A percentile compares a stretch with the other conserved stretches of the same genome.
Conservation (phyloP, 371 early-diverging fungal species). For the Syncephalastrum contaminatum region DNA sequence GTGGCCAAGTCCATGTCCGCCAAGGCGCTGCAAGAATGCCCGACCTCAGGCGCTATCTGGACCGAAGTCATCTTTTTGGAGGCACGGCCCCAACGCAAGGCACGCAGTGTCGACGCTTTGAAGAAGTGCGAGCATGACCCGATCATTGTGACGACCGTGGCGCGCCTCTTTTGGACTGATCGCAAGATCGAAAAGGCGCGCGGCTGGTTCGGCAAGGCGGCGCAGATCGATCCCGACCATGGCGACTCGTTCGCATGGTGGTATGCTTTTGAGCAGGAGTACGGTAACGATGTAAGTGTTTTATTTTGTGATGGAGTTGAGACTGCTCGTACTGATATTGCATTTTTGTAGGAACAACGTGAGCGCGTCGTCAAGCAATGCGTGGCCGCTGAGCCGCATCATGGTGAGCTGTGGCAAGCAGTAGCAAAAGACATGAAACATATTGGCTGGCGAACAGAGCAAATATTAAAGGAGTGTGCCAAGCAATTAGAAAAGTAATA, state of each 20-base stretch:
- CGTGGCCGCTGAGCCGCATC: conserved; percentile 80
- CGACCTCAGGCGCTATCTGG: conserved; percentile 86
- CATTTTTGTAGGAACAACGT: conserved; percentile 38
- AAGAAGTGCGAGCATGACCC: conserved; percentile 89
- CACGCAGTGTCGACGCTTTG: conserved; percentile 87
- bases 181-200: conserved; percentile 92
- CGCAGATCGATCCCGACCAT: conserved; percentile 79
- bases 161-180: conserved; percentile 91
- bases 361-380: conserved; percentile 67
- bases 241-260: conserved; percentile 98
- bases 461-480: conserved; percentile 67
- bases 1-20: conserved; percentile 82
- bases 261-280: conserved; percentile 84
- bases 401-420: conserved; percentile 87
- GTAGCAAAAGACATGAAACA: conserved; percentile 77
- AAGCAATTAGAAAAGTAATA: conserved; percentile 2
- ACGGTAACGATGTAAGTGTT: conserved; percentile 60
- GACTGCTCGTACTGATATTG: background rate
- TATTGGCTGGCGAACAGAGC: conserved; percentile 64
- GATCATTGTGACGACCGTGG: conserved; percentile 79
- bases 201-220: conserved; percentile 87
- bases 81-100: conserved; percentile 85
- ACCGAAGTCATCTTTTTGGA: conserved; percentile 87
- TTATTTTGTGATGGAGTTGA: background rate
- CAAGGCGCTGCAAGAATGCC: conserved; percentile 92